These are phyloP conservation scores for Ustilago bromivora DNA, from an alignment of 1,284 basidiomycete genomes.

Conservation along the genomic window DNA sequence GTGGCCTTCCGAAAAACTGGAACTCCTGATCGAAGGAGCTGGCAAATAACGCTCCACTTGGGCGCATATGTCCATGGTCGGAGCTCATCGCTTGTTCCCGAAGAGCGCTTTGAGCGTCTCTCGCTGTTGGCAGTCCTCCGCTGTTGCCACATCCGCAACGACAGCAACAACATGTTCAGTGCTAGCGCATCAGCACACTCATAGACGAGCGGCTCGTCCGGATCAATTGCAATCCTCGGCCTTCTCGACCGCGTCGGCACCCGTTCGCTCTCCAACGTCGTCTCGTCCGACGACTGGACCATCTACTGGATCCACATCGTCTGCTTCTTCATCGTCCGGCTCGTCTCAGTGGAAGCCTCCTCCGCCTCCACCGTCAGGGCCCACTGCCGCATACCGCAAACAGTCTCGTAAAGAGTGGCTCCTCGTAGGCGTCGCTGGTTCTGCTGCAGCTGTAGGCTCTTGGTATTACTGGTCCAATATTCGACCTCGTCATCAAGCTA, in stretches of 20 bases:
- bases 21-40: not conserved
- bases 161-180: conserved; percentile 8
- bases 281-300: conserved; percentile 13
- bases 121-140: conserved; percentile 18
- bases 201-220: not conserved
- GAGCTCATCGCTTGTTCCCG: conserved; percentile 22
- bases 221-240: conserved; percentile 1
- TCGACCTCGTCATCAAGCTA: conserved; percentile 44
- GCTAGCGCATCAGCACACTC: conserved; percentile 11
- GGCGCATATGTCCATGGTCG: conserved; percentile 24
- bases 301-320: conserved; percentile 30
- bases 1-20: not conserved
- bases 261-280: conserved; percentile 16
- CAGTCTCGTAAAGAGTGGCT: conserved; percentile 66
- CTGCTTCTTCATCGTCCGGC: conserved; percentile 26
- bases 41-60: not conserved
- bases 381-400: conserved; percentile 51
- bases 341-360: conserved; percentile 48
- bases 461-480: conserved; percentile 68
- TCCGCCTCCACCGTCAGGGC: conserved; percentile 40
- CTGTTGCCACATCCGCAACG: conserved; percentile 13
- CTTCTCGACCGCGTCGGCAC: conserved; percentile 27
- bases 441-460: conserved; percentile 63
- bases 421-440: conserved; percentile 65
- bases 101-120: conserved; percentile 42